Conservation (phyloP, 208 protist species). For the Polymyxa betae region DNA sequence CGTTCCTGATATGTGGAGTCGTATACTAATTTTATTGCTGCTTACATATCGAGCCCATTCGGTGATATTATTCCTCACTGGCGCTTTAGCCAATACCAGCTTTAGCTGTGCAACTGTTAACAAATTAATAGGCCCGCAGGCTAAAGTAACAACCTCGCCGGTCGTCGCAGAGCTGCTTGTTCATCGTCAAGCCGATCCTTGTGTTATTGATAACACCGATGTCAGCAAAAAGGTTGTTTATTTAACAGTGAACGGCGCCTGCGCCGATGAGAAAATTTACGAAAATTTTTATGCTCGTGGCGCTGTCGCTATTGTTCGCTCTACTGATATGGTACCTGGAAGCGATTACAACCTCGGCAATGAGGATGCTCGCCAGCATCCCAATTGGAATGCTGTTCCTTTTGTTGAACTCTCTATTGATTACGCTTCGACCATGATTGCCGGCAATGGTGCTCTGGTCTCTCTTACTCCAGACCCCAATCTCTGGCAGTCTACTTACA, state of each 20-base stretch:
- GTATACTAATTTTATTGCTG: too few relatives aligned
- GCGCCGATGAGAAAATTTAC: background rate
- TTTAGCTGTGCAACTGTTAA: too few relatives aligned
- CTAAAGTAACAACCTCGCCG: too few relatives aligned
- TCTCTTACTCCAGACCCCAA: background rate
- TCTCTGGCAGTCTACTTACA: background rate
- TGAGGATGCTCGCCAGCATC: background rate
- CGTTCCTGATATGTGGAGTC: too few relatives aligned
- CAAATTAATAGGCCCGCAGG: too few relatives aligned
- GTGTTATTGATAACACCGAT: background rate
- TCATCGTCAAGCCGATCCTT: too few relatives aligned
- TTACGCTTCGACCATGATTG: background rate
- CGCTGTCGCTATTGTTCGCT: background rate
- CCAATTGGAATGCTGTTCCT: conserved; percentile 2
- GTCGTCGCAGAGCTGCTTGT: too few relatives aligned
- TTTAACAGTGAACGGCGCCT: background rate
- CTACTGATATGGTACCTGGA: conserved; percentile 16
- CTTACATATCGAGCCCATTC: too few relatives aligned
- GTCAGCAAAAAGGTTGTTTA: background rate
- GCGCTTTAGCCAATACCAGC: too few relatives aligned
- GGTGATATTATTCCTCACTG: too few relatives aligned
- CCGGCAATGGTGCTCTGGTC: background rate
- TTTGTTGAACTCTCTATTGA: background rate
- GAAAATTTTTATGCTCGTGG: background rate
- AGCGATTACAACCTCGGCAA: background rate